Evolutionary conservation across 768 basidiomycete genomes (phyloP), one percentile per base, ranked within the genome.

Genomic region (Kwoniella bestiolae): DNA sequence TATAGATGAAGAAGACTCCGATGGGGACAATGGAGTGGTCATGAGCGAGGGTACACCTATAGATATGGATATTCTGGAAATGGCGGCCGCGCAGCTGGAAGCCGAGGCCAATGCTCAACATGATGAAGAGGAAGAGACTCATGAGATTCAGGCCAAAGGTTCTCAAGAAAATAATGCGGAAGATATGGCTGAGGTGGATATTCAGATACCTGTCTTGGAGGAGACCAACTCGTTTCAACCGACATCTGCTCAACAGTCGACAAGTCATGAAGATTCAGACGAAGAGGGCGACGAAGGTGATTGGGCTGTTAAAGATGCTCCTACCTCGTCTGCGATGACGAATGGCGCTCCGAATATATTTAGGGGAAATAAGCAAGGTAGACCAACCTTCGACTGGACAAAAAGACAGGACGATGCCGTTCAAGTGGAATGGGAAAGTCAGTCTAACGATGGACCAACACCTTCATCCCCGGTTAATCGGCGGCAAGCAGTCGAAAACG

Each of bases 391-490:
- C 59, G 65, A 72, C 35, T 74, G 68, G 49, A 66, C 63, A 2
- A 61, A 49, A 14, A 35, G 61, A 25, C 75, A 74, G 56, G 38
- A 45, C 1, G 71, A 69, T 58, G 75, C 71, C 1, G 58, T 59
- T 23, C 68, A 68, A 34, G 32, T 77, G 7, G 61, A 59, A 16
- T 77, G 68, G 66, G 75, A 77, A 6, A 70, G 58, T 55, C 72
- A 70, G 34, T 62, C 71, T 1, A 6, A 49, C 9, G 25, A 51
- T 26, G 55, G 46, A 11, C 12, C 14, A 14, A 51, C 14, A 23
- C 11, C 26, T 21, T 18, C 29, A 12, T n/a, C 46, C 14, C 41
- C 28, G 18, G 5, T 18, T 28, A 29, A 12, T 4, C 3, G 26
- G 25, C 5, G n/a, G 3, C 52, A 34, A 55, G 8, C 5, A 32